phyloP scores from a whole-genome alignment of 371 early-diverging fungal species.

The Mucor ambiguus region DNA sequence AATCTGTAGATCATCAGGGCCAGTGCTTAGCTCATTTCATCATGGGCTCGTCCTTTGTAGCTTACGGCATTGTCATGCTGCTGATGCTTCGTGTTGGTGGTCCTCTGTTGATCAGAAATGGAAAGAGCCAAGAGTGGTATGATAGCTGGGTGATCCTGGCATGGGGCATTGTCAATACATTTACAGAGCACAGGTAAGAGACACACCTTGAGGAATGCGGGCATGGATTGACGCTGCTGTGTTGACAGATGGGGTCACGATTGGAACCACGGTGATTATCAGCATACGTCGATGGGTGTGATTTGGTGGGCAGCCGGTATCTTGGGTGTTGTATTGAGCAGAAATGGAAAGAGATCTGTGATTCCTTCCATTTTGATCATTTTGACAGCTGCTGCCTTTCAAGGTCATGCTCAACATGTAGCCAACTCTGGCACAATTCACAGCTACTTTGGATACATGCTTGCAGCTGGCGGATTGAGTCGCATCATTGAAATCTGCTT shows the following conservation, averaged over 20 bases:
- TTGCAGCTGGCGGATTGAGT: conserved; percentile 61
- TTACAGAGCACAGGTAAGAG: conserved; percentile 67
- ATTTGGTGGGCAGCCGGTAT: conserved; percentile 73
- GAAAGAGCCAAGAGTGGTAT: conserved; percentile 71
- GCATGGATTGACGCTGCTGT: not conserved
- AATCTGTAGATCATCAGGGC: conserved; percentile 48
- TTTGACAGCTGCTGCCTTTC: conserved; percentile 66
- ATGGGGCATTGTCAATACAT: conserved; percentile 74
- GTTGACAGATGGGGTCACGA: conserved; percentile 49
- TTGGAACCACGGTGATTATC: conserved; percentile 72
- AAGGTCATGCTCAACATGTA: conserved; percentile 63
- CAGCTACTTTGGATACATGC: conserved; percentile 65
- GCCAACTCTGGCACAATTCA: conserved; percentile 63
- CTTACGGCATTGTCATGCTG: conserved; percentile 63
- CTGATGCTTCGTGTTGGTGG: conserved; percentile 59
- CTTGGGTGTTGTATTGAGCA: conserved; percentile 57
- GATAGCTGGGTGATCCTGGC: conserved; percentile 67
- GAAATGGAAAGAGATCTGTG: conserved; percentile 58
- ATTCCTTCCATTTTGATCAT: conserved; percentile 64
- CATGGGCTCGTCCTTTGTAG: conserved; percentile 74
- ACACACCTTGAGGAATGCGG: not conserved
- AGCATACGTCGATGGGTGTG: conserved; percentile 71
- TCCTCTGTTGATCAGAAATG: conserved; percentile 58
- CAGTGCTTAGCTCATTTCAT: conserved; percentile 75
- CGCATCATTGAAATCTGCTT: conserved; percentile 65